A percentile compares a stretch with the other conserved stretches of the same genome.
Conservation (phyloP, 306 rosid species). For the Pueraria montana region DNA sequence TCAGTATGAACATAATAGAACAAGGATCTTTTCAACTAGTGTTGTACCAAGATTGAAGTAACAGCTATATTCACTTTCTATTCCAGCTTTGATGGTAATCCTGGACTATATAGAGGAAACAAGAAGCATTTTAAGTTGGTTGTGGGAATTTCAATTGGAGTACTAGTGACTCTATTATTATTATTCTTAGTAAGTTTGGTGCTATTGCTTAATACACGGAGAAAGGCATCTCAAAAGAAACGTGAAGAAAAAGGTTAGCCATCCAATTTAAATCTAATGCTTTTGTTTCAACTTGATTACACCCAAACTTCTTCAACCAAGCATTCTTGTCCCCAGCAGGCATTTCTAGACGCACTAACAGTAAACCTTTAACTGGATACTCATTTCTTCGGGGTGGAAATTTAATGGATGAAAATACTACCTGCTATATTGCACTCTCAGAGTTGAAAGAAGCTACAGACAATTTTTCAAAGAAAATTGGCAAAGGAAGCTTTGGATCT, state of each 20-base stretch:
- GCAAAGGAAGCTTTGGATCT: constrained; percentile 90
- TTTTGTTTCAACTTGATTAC: neutral
- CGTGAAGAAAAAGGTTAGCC: constrained; percentile 63
- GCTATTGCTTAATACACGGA: constrained; percentile 50
- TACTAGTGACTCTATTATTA: constrained; percentile 55
- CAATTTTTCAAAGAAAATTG: constrained; percentile 74
- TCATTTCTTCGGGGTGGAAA: constrained; percentile 63
- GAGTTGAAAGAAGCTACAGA: constrained; percentile 79
- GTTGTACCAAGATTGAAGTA: constrained; percentile 31
- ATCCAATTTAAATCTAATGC: constrained; percentile 11
- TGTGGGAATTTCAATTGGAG: constrained; percentile 71
- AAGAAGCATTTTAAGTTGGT: constrained; percentile 70
- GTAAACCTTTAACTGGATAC: constrained; percentile 61
- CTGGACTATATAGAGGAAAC: constrained; percentile 55
- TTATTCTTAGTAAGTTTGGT: constrained; percentile 64
- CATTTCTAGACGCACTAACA: constrained; percentile 58
- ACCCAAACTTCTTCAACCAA: constrained; percentile 41
- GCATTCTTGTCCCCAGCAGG: constrained; percentile 59
- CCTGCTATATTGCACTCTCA: constrained; percentile 69
- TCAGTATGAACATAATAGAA: constrained; percentile 27
- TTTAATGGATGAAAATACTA: constrained; percentile 76
- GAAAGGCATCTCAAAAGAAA: constrained; percentile 54
- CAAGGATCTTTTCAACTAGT: constrained; percentile 5
- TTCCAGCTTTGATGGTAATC: constrained; percentile 72
- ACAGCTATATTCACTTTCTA: constrained; percentile 29